Percentiles rank a stretch among this genome's conserved stretches.
phyloP scores from a whole-genome alignment of 345 rosid genomes.

The Citrus sp. region DNA sequence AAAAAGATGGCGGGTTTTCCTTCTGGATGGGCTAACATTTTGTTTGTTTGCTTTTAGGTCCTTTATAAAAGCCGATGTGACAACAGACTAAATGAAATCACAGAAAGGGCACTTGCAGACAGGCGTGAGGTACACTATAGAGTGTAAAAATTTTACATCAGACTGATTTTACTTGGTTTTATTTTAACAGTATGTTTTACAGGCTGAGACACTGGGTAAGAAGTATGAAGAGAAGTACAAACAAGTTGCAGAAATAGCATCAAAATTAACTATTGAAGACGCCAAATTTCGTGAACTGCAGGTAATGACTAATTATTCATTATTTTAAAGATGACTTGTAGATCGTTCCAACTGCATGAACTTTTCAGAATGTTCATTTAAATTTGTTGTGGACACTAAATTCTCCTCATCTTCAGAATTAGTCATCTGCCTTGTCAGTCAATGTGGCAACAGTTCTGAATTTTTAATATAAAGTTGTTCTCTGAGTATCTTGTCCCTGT shows the following conservation, averaged over 20 bases:
- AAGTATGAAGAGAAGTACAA: conserved; percentile 97
- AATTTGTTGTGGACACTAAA: neutral
- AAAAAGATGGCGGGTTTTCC: neutral
- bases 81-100: conserved; percentile 88
- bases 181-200: conserved; percentile 25
- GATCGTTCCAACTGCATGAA: conserved; percentile 2
- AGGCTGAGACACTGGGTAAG: conserved; percentile 87
- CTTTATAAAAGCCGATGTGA: conserved; percentile 95
- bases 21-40: neutral
- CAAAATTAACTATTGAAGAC: conserved; percentile 92
- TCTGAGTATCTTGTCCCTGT: neutral
- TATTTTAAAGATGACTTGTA: neutral
- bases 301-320: conserved; percentile 37
- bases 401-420: neutral
- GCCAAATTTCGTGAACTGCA: conserved; percentile 90
- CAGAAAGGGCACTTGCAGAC: conserved; percentile 88
- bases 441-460: neutral
- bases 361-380: neutral
- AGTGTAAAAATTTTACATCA: conserved; percentile 4
- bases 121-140: conserved; percentile 73
- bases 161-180: conserved; percentile 17
- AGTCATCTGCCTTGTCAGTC: neutral
- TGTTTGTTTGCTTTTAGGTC: conserved; percentile 41
- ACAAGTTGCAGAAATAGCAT: conserved; percentile 93
- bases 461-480: neutral